Evolutionary conservation across 129 eudicot species (phyloP).

Genomic region (Saposhnikovia divaricata): DNA sequence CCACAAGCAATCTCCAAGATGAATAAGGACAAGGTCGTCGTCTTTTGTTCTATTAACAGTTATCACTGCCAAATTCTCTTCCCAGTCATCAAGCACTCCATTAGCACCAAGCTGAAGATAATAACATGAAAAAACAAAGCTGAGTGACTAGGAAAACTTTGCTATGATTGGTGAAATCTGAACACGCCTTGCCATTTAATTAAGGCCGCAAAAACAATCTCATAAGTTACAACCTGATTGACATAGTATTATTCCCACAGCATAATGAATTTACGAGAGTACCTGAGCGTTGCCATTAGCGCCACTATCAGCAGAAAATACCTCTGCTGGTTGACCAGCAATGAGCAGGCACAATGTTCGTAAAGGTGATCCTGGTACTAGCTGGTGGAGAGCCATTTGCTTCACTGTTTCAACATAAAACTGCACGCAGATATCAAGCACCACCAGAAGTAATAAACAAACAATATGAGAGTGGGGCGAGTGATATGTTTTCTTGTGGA

Average conservation of each 20-base stretch:
- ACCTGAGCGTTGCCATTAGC: conserved; percentile 53
- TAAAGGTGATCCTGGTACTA: conserved; percentile 88
- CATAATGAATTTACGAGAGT: conserved; percentile 3
- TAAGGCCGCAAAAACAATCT: neutral
- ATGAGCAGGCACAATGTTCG: conserved; percentile 90
- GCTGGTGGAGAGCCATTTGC: conserved; percentile 80
- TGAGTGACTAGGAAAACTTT: neutral
- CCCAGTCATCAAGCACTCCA: conserved; percentile 88
- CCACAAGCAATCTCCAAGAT: conserved; percentile 94
- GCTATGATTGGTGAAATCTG: neutral
- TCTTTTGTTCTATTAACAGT: conserved; percentile 93
- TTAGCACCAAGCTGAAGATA: conserved; percentile 51
- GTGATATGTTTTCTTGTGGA: neutral
- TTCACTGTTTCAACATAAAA: conserved; percentile 78
- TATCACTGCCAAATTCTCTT: conserved; percentile 91
- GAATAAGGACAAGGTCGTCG: conserved; percentile 91
- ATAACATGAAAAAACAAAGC: conserved; percentile 7
- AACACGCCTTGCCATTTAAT: neutral
- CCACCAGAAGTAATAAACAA: conserved; percentile 1
- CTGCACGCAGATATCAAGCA: conserved; percentile 38
- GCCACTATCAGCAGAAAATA: conserved; percentile 46
- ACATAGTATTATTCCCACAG: neutral
- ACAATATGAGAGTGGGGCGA: neutral
- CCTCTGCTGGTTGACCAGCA: conserved; percentile 91
- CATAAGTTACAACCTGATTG: neutral